Evolutionary conservation across 345 rosid species (phyloP), one percentile per base, ranked within the genome.

Genomic region (Lepidium sativum): DNA sequence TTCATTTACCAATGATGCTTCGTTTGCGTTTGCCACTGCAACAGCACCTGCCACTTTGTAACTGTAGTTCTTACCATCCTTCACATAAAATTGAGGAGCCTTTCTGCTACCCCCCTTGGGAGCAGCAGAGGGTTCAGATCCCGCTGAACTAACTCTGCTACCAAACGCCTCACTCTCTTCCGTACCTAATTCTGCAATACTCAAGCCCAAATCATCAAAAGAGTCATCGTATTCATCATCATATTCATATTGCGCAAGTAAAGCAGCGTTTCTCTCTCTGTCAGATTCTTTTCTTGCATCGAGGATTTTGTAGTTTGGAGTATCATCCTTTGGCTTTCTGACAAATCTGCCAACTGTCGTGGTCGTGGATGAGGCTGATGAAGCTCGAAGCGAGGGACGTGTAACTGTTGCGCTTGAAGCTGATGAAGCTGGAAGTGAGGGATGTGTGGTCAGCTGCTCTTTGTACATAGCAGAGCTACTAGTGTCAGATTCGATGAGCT

Each of bases 171-270:
- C 96, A 29, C 71, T 79, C 66, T 86, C 99, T 72, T 85, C 97
- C 1, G 81, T 58, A 54, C 83, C 87, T 0, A 91, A 76, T 48
- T 85, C 99, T 12, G 54, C 82, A 59, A 86, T 78, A 63, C 87
- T 84, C 20, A 82, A 77, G 34, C 97, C 99, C 25, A 90, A 82
- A 66, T 94, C 99, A 80, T 94, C 97, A 48, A 94, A 94, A 43
- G 99, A 94, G 70, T 94, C 99, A 45, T 94, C 97, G 41, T 94
- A 94, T 67, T 94, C 99, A 55, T 94, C 99, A 31, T 94, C 97
- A 1, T 94, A 92, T 71, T 92, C 98, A 0, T 87, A 90, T 41
- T 83, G 97, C 43, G 83, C 83, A 67, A 80, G 60, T 39, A 87
- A 64, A 34, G 91, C 86, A 3, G 67, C 79, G 32, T 79, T 80